These are phyloP conservation scores for Uronychia binucleata DNA, from an alignment of 73 alveolate species.

Conservation along the genomic window DNA sequence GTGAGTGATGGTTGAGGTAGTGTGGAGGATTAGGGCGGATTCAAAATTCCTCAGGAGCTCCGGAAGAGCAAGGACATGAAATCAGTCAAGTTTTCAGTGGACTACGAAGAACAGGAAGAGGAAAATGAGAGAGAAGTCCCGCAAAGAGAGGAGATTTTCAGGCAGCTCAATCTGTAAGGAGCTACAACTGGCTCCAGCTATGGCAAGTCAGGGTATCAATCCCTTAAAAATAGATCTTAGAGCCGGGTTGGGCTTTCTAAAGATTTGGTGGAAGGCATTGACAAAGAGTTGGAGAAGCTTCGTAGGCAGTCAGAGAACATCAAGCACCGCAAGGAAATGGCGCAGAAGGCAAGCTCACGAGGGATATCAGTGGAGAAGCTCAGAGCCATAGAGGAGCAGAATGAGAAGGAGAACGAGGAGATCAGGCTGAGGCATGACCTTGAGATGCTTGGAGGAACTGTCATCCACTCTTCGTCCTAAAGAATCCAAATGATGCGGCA, in stretches of 20 bases:
- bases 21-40: slow-evolving; percentile 51
- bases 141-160: slow-evolving; percentile 49
- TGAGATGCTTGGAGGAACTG: slow-evolving; percentile 26
- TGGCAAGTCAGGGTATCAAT: slow-evolving; percentile 31
- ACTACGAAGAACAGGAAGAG: slow-evolving; percentile 8
- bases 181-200: slow-evolving; percentile 11
- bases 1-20: slow-evolving; percentile 8
- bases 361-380: neutral
- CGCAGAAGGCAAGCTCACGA: neutral
- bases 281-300: slow-evolving; percentile 59
- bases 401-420: slow-evolving; percentile 3
- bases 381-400: slow-evolving; percentile 13
- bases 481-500: slow-evolving; percentile 52
- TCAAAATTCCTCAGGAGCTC: slow-evolving; percentile 50
- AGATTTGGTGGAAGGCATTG: slow-evolving; percentile 48
- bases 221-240: neutral
- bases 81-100: slow-evolving; percentile 6
- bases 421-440: neutral
- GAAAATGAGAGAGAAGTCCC: slow-evolving; percentile 15
- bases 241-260: slow-evolving; percentile 35
- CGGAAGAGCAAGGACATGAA: neutral
- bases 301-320: slow-evolving; percentile 50
- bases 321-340: slow-evolving; percentile 22
- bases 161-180: slow-evolving; percentile 19
- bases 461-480: slow-evolving; percentile 41